These are phyloP conservation scores for Dalechampia spathulata DNA, from an alignment of 441 rosid species.

Conservation along the genomic window DNA sequence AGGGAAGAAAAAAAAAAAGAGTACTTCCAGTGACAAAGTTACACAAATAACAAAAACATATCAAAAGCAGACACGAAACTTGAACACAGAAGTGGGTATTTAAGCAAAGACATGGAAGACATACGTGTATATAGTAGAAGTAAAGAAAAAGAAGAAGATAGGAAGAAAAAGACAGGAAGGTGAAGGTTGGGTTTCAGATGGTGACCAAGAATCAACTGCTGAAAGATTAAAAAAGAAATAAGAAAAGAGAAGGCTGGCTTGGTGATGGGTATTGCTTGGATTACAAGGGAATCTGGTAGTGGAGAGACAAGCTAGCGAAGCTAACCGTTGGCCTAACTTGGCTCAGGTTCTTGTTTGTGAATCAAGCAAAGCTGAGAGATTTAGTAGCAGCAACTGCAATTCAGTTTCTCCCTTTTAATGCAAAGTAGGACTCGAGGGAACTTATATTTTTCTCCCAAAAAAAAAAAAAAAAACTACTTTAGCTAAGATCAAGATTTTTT, in stretches of 20 bases:
- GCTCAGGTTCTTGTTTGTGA: slow-evolving; percentile 36
- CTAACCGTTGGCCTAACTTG: slow-evolving; percentile 68
- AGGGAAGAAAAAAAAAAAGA: background rate
- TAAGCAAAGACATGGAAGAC: slow-evolving; percentile 25
- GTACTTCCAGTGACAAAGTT: background rate
- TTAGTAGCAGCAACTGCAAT: slow-evolving; percentile 26
- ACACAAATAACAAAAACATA: background rate
- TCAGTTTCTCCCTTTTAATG: too few relatives aligned
- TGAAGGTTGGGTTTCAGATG: slow-evolving; percentile 73
- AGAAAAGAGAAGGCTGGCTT: slow-evolving; percentile 2
- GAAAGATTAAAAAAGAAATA: slow-evolving; percentile 3
- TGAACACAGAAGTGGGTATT: slow-evolving; percentile 27
- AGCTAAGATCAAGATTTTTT: too few relatives aligned
- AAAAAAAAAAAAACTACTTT: too few relatives aligned
- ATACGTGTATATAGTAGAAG: too few relatives aligned
- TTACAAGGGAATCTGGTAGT: slow-evolving; percentile 41
- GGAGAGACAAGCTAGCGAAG: slow-evolving; percentile 37
- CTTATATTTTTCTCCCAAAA: too few relatives aligned
- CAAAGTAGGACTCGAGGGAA: too few relatives aligned
- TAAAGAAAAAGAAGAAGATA: slow-evolving; percentile 14
- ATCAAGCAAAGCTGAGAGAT: slow-evolving; percentile 28
- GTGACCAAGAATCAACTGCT: slow-evolving; percentile 83
- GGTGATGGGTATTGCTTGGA: slow-evolving; percentile 52
- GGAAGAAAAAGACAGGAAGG: slow-evolving; percentile 41
- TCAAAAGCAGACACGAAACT: background rate